Evolutionary conservation across 768 basidiomycete species (phyloP), one percentile per base, ranked within the genome.

Genomic region (Cystoderma amianthinum): DNA sequence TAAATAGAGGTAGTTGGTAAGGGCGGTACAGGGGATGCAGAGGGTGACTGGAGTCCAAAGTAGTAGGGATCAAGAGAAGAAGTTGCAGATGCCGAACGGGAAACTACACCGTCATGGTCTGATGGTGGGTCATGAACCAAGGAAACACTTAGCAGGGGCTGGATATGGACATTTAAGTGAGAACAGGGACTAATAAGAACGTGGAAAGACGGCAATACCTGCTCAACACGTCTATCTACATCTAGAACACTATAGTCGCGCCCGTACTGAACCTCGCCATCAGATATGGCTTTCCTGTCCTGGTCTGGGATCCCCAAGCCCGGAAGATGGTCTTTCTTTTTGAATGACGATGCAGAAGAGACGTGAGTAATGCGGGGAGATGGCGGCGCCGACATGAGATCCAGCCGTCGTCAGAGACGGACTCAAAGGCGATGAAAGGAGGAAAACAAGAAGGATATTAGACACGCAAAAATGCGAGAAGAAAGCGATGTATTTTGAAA

Each of bases 61-160:
- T 92, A 92, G 60, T 92, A 92, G 5, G 88, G 86, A 67, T 91
- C 89, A 42, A 92, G 69, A 33, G 88, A 87, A 22, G 87, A 89
- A 35, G 83, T 79, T 38, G 84, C 72, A 20, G 89, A 90, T 16
- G 67, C 67, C 32, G 87, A 79, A 57, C 86, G 85, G 41, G 82
- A 80, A 38, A 63, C 48, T 17, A 67, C 58, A 33, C 58, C 57
- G 39, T 78, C 76, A 42, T 62, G 66, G 49, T 80, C 75, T 43
- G 61, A 58, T 50, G 63, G 53, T 19, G 60, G 52, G 36, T 55
- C 55, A 44, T 67, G 61, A 37, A 62, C 60, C 34, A 61, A 60
- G 36, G 73, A 70, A 45, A 78, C 58, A 47, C 71, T 71, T 30
- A 76, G 58, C 48, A 64, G 69, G 44, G 72, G 71, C 65, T 74